These are phyloP conservation scores for Diplotaxis tenuifolia DNA, from an alignment of 345 rosid species.

Conservation along the genomic window DNA sequence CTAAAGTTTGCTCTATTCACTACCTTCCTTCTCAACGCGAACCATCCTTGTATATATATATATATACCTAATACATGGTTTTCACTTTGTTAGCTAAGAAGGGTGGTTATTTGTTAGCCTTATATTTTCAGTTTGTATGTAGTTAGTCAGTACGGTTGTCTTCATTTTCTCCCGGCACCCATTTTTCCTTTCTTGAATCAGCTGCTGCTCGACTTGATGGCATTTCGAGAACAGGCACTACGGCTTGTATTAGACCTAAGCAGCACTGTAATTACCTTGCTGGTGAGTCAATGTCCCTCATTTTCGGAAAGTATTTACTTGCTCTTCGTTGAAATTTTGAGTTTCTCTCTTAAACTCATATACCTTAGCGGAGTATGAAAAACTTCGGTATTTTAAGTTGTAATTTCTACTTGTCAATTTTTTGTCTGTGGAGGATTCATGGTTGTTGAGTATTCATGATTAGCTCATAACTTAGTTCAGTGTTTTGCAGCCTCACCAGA, in stretches of 20 bases:
- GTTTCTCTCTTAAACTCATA: conserved; percentile 7
- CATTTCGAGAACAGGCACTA: conserved; percentile 93
- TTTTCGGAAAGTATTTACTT: conserved; percentile 19
- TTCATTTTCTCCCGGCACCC: conserved; percentile 8
- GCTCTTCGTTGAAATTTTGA: conserved; percentile 22
- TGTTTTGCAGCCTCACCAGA: conserved; percentile 98
- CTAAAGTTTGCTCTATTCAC: not conserved
- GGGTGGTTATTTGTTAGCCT: conserved; percentile 1
- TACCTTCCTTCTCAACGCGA: not conserved
- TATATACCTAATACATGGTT: not conserved
- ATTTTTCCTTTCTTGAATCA: conserved; percentile 48
- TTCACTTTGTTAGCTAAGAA: not conserved
- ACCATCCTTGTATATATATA: not conserved
- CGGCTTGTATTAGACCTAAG: conserved; percentile 95
- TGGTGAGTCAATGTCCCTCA: conserved; percentile 64
- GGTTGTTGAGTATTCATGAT: conserved; percentile 34
- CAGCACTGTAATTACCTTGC: conserved; percentile 93
- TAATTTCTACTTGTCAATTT: not conserved
- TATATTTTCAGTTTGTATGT: not conserved
- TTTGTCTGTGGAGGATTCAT: conserved; percentile 7
- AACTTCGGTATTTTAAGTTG: not conserved
- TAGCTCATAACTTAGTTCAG: conserved; percentile 62
- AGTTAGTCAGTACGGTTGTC: not conserved
- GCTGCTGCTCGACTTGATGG: conserved; percentile 97
- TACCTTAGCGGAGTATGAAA: conserved; percentile 15